Conservation (phyloP, 2,329 filamentous ascomycete species). For the Conoideocrella luteorostrata region DNA sequence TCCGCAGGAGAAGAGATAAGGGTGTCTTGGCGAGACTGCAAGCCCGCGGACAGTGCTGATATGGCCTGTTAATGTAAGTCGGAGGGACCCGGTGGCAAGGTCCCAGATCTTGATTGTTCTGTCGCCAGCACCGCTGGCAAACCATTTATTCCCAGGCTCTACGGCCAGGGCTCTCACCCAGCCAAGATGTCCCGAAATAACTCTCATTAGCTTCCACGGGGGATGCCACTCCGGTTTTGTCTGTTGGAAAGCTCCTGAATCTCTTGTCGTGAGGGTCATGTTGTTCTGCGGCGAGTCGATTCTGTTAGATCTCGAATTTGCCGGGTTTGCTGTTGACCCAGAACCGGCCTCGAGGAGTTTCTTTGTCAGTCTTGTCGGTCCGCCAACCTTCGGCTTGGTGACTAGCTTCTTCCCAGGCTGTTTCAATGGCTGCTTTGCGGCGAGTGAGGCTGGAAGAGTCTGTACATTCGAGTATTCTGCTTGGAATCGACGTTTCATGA, state of each 20-base stretch:
- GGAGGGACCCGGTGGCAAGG: slow-evolving; percentile 76
- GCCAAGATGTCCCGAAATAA: slow-evolving; percentile 91
- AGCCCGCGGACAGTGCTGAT: slow-evolving; percentile 90
- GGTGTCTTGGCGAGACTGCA: slow-evolving; percentile 86
- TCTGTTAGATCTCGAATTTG: neutral
- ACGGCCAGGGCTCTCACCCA: slow-evolving; percentile 89
- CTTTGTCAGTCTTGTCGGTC: slow-evolving; percentile 40
- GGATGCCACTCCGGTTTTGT: slow-evolving; percentile 91
- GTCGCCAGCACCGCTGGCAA: slow-evolving; percentile 90
- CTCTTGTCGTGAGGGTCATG: slow-evolving; percentile 26
- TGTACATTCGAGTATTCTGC: slow-evolving; percentile 73
- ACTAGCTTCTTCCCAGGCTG: slow-evolving; percentile 20
- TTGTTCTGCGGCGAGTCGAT: slow-evolving; percentile 14
- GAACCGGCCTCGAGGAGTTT: slow-evolving; percentile 33
- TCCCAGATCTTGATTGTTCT: slow-evolving; percentile 99
- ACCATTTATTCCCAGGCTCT: slow-evolving; percentile 96
- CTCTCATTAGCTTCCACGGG: slow-evolving; percentile 97
- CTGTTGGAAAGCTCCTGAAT: slow-evolving; percentile 24
- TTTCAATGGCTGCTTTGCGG: slow-evolving; percentile 64
- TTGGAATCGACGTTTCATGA: slow-evolving; percentile 46
- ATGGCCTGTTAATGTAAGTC: slow-evolving; percentile 84
- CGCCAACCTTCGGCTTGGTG: slow-evolving; percentile 25
- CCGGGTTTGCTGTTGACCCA: neutral
- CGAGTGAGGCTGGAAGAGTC: slow-evolving; percentile 70
- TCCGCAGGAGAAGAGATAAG: slow-evolving; percentile 94